These are phyloP conservation scores for Fusarium buxicola DNA, from an alignment of 2,329 filamentous ascomycete genomes.

Conservation along the genomic window DNA sequence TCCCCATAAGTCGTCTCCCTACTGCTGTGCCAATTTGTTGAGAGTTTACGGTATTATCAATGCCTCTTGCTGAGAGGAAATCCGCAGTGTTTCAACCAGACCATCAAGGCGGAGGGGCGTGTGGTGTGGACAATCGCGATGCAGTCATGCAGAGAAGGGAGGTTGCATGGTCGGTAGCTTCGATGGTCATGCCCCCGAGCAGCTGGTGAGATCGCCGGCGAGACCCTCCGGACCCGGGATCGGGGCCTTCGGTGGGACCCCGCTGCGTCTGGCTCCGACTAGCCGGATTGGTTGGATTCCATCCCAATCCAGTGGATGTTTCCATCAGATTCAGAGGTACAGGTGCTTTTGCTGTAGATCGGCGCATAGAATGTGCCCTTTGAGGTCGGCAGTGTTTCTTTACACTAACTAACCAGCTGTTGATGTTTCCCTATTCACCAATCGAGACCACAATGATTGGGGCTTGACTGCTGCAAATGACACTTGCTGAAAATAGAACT, in stretches of 20 bases:
- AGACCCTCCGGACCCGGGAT: conserved; percentile 35
- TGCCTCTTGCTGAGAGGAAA: conserved; percentile 5
- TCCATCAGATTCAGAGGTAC: conserved; percentile 24
- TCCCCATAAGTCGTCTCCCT: no score
- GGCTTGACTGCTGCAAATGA: conserved; percentile 1
- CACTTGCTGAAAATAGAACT: conserved; percentile 6
- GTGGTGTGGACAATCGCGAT: conserved; percentile 14
- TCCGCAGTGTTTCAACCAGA: background rate
- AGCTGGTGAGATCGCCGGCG: conserved; percentile 40
- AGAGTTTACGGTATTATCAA: no score
- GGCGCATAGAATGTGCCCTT: conserved; percentile 18
- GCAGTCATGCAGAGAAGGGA: background rate
- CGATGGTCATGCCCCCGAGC: conserved; percentile 31
- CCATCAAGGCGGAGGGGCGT: conserved; percentile 2
- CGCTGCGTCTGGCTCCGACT: conserved; percentile 3
- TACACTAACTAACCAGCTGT: background rate
- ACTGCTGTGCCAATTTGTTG: no score
- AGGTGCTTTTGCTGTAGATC: conserved; percentile 23
- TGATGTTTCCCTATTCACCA: background rate
- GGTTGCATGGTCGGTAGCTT: conserved; percentile 9
- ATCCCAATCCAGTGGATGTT: background rate
- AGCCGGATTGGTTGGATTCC: conserved; percentile 23
- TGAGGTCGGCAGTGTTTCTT: background rate
- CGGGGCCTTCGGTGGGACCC: conserved; percentile 34
- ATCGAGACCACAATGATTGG: background rate